phyloP scores from a whole-genome alignment of 1,139 yeast genomes.

The Wickerhamomyces sp. region DNA sequence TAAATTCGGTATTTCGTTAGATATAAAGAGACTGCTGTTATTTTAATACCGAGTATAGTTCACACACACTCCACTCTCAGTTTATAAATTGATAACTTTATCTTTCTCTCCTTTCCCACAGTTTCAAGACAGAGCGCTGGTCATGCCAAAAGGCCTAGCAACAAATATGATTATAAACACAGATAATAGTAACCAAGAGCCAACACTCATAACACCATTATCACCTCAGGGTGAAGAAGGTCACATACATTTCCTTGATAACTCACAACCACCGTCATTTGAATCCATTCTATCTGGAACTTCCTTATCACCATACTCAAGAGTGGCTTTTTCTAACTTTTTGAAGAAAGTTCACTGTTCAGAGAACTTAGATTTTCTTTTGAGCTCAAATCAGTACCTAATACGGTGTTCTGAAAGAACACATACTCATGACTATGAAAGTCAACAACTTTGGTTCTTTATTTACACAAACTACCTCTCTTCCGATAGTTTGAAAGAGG shows the following conservation, averaged over 20 bases:
- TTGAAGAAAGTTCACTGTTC: conserved; percentile 21
- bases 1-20: no score
- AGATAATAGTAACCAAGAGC: background rate
- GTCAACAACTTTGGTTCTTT: conserved; percentile 16
- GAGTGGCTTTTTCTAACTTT: conserved; percentile 22
- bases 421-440: conserved; percentile 4
- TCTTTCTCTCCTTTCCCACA: no score
- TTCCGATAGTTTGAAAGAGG: conserved; percentile 22
- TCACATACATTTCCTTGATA: background rate
- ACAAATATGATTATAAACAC: background rate
- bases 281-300: conserved; percentile 19
- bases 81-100: no score
- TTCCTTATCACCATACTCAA: conserved; percentile 21
- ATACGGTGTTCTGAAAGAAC: background rate
- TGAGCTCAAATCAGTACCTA: conserved; percentile 17
- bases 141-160: no score
- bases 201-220: conserved; percentile 6
- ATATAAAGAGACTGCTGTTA: no score
- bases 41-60: no score
- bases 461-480: conserved; percentile 20
- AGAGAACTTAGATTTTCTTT: conserved; percentile 23
- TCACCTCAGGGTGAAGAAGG: conserved; percentile 9
- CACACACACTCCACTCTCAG: no score
- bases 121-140: no score
- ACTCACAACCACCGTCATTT: conserved; percentile 12